Evolutionary conservation across 768 basidiomycete genomes (phyloP), one percentile per base, ranked within the genome.

Genomic region (Pisolithus sp.): DNA sequence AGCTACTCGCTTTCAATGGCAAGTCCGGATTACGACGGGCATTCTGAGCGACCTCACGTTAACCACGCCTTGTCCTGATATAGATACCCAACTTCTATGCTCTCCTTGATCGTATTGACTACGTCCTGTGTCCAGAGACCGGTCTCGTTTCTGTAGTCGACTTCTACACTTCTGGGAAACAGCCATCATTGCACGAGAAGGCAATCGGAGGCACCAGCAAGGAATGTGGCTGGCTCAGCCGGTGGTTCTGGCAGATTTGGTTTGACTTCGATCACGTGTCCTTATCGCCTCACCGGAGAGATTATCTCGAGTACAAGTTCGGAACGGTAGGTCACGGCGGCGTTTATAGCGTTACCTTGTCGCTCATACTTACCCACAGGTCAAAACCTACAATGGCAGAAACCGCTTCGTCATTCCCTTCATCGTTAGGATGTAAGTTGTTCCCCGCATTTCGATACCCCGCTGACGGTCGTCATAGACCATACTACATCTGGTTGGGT

Each of bases 161-260:
- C 69, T 89, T 89, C 62, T 89, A 85, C 58, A 82, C 81, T 1
- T 76, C 80, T 2, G 75, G 74, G 13, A 78, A 76, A 28, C 75
- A 79, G 50, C 68, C 77, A 1, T 79, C 80, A 2, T 66, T 77
- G 18, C 78, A 82, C 54, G 79, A 81, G 43, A 77, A 74, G 62
- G 79, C 82, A 0, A 84, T 86, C 36, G 84, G 84, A 1, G 81
- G 81, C 0, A 72, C 73, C 21, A 79, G 76, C 54, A 81, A 81
- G 41, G 73, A 78, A 64, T 75, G 81, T 66, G 71, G 78, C 0
- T 88, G 82, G 82, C 69, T 82, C 45, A 75, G 76, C n/a, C 74
- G 85, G 4, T 81, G 82, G 80, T 89, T 89, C 71, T 88, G 86
- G 86, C 81, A 84, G 57, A 82, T 83, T 40, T 87, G 82, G 82